A percentile compares a stretch with the other conserved stretches of the same genome.
Conservation (phyloP, 805 yeast species). For the Tetrapisispora iriomotensis region DNA sequence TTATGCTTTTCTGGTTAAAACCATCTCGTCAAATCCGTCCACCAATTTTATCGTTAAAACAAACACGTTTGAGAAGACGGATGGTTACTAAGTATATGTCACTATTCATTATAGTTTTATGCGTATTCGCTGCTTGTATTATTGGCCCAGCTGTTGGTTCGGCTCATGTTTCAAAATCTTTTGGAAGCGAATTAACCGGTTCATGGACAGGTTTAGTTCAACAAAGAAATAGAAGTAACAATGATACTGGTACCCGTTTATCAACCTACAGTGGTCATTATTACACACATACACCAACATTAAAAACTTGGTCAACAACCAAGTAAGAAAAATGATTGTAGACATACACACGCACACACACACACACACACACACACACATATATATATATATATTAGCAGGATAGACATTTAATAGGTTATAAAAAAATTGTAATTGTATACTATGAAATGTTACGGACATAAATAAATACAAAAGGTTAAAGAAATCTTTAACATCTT, state of each 20-base stretch:
- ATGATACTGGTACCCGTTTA: constrained; percentile 61
- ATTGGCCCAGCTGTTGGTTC: constrained; percentile 90
- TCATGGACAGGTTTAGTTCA: constrained; percentile 66
- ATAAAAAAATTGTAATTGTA: constrained; percentile 1
- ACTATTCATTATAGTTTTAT: constrained; percentile 60
- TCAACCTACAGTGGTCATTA: constrained; percentile 28
- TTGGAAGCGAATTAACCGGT: constrained; percentile 30
- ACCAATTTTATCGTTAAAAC: constrained; percentile 92
- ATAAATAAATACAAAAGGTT: no score
- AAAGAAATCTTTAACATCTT: no score
- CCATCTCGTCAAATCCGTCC: constrained; percentile 95
- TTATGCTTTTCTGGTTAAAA: constrained; percentile 96
- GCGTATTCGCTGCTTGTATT: constrained; percentile 63
- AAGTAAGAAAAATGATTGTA: constrained; percentile 7
- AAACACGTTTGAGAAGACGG: constrained; percentile 90
- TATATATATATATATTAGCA: no score
- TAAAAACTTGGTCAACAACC: constrained; percentile 46
- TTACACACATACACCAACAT: constrained; percentile 42
- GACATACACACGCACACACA: no score
- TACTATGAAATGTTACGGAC: neutral
- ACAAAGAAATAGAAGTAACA: constrained; percentile 71
- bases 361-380: no score
- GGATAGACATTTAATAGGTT: constrained; percentile 1
- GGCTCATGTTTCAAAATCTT: constrained; percentile 33
- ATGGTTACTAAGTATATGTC: constrained; percentile 90